Conservation (phyloP, 179 eudicot species). For the Sideroxylon spinosum region DNA sequence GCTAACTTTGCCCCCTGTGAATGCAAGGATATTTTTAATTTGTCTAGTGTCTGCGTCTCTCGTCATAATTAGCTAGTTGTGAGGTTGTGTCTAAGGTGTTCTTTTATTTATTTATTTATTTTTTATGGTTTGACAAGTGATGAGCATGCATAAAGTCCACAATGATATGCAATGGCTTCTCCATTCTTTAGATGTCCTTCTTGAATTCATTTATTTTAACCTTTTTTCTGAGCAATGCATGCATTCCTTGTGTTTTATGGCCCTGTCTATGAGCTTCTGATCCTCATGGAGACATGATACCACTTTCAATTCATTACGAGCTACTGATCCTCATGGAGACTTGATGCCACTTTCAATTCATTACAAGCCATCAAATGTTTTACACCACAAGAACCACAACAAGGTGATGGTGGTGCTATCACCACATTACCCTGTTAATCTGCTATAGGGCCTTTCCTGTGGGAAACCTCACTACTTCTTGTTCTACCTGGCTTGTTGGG, state of each 20-base stretch:
- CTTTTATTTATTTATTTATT: too few species aligned
- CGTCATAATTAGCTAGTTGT: neutral
- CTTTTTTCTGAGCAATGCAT: neutral
- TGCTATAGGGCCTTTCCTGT: neutral
- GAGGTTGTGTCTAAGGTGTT: too few species aligned
- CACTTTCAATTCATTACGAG: neutral
- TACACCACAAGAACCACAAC: neutral
- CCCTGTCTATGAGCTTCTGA: neutral
- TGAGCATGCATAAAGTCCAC: too few species aligned
- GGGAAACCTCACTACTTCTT: constrained; percentile 7
- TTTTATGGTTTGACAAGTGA: too few species aligned
- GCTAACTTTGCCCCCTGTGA: too few species aligned
- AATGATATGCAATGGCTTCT: too few species aligned
- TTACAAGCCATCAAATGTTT: neutral
- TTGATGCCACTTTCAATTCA: neutral
- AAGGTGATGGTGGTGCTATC: neutral
- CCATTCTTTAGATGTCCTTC: neutral
- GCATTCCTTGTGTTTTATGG: neutral
- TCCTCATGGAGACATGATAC: neutral
- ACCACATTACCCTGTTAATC: neutral
- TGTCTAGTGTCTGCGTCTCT: neutral
- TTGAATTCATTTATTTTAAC: neutral
- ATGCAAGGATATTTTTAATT: too few species aligned
- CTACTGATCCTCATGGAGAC: neutral
- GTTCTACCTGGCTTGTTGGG: neutral